A percentile compares a stretch with the other conserved stretches of the same genome.
Evolutionary conservation across 1,139 yeast genomes (phyloP).

Genomic region (Blastobotrys persicus): DNA sequence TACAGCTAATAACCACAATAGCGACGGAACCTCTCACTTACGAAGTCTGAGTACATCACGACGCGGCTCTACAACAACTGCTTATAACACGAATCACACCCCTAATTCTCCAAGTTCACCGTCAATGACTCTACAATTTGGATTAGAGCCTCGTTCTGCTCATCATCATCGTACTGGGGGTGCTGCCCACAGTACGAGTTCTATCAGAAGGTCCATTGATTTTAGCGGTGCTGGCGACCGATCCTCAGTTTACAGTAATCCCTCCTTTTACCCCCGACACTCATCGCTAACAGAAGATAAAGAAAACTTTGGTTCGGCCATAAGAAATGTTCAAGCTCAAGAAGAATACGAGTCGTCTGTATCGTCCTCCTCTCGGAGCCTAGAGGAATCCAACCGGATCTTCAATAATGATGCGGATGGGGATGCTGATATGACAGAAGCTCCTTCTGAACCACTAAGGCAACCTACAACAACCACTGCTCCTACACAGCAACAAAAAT

Average conservation of each 20-base stretch:
- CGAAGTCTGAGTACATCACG: conserved; percentile 20
- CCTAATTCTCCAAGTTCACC: conserved; percentile 25
- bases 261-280: conserved; percentile 10
- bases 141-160: conserved; percentile 20
- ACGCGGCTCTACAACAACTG: conserved; percentile 11
- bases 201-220: conserved; percentile 25
- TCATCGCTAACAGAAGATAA: conserved; percentile 16
- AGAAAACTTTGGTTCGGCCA: conserved; percentile 12
- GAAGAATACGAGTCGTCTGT: not conserved
- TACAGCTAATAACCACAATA: not conserved
- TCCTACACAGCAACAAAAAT: conserved; percentile 4
- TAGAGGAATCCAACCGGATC: conserved; percentile 4
- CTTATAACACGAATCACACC: not conserved
- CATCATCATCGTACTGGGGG: conserved; percentile 7
- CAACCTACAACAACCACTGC: conserved; percentile 1
- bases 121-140: conserved; percentile 23
- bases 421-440: conserved; percentile 16
- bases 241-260: conserved; percentile 10
- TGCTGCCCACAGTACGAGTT: conserved; percentile 7
- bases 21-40: conserved; percentile 8
- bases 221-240: conserved; percentile 15
- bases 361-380: conserved; percentile 10
- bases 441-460: conserved; percentile 12
- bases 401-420: conserved; percentile 14
- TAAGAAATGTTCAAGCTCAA: conserved; percentile 6